phyloP scores from a whole-genome alignment of 139 green algal species.

The Cymbomonas tetramitiformis region DNA sequence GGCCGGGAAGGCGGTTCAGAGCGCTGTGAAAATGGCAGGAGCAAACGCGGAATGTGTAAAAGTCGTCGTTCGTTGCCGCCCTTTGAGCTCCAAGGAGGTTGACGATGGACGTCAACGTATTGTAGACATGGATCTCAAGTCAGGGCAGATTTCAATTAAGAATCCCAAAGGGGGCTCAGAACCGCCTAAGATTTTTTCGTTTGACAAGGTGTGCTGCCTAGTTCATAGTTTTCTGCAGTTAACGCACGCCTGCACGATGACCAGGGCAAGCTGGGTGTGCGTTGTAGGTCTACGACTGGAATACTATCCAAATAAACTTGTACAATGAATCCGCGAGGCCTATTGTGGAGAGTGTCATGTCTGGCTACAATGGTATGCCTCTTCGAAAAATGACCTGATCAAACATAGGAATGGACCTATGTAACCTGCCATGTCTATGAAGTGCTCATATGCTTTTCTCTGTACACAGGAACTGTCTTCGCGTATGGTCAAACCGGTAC shows the following conservation, averaged over 20 bases:
- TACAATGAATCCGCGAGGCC: conserved; percentile 45
- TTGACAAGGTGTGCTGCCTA: too few relatives aligned
- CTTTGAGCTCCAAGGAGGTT: conserved; percentile 55
- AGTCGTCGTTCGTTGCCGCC: conserved; percentile 25
- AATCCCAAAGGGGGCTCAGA: conserved; percentile 38
- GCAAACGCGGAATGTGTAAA: conserved; percentile 11
- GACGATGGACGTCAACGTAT: conserved; percentile 41
- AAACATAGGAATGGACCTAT: not conserved
- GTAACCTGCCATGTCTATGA: not conserved
- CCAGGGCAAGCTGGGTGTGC: too few relatives aligned
- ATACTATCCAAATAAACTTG: conserved; percentile 43
- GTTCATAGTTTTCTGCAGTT: too few relatives aligned
- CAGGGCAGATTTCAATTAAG: conserved; percentile 34
- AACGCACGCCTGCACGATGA: too few relatives aligned
- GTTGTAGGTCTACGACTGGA: conserved; percentile 46
- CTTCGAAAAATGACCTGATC: too few relatives aligned
- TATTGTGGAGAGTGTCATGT: conserved; percentile 57
- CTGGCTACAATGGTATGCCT: conserved; percentile 60
- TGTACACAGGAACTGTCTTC: conserved; percentile 54
- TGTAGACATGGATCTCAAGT: conserved; percentile 46
- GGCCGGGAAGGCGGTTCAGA: too few relatives aligned
- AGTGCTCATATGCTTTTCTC: too few relatives aligned
- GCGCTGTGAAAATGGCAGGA: too few relatives aligned
- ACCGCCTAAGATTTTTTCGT: conserved; percentile 47
- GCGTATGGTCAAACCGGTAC: conserved; percentile 61